Conservation (phyloP, 306 rosid genomes). For the Casuarina cunninghamiana region DNA sequence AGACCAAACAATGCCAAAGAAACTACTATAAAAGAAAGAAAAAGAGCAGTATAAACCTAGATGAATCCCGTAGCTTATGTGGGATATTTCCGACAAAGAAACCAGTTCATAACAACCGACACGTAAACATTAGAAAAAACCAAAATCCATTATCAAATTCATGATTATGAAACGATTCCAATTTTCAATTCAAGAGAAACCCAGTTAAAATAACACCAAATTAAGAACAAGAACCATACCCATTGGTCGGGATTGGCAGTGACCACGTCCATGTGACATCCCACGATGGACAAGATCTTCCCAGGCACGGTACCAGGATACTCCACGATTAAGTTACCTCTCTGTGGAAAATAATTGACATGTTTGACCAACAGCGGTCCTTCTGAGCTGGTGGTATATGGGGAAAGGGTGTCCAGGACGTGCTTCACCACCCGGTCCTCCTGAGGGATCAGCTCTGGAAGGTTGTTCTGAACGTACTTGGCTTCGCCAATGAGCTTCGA, state of each 20-base stretch:
- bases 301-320: constrained; percentile 82
- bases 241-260: constrained; percentile 86
- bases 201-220: background rate
- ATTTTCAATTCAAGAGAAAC: background rate
- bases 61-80: background rate
- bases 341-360: constrained; percentile 59
- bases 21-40: background rate
- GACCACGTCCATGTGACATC: constrained; percentile 95
- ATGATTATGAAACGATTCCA: background rate
- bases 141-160: background rate
- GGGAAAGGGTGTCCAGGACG: constrained; percentile 59
- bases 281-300: constrained; percentile 74
- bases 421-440: constrained; percentile 76
- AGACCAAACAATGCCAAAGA: background rate
- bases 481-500: constrained; percentile 81
- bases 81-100: background rate
- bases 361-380: constrained; percentile 75
- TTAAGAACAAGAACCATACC: constrained; percentile 41
- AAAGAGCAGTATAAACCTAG: background rate
- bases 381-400: constrained; percentile 69
- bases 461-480: constrained; percentile 78
- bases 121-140: background rate
- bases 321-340: constrained; percentile 83
- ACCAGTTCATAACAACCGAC: background rate
- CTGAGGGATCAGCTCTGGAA: constrained; percentile 75